phyloP scores from a whole-genome alignment of 176 grass and related monocot genomes.

The Carex cristatella region DNA sequence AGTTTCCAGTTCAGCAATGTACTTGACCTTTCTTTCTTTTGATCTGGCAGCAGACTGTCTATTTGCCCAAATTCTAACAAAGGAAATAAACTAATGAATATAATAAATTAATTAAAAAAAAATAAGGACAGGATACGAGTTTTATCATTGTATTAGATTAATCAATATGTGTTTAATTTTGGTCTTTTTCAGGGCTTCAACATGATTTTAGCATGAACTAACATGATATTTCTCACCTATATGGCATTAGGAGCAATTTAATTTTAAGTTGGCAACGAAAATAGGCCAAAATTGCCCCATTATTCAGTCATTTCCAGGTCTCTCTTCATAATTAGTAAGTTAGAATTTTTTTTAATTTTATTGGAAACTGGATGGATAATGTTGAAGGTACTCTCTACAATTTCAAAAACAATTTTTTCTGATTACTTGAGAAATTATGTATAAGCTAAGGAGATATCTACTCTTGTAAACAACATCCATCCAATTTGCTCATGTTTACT shows the following conservation, averaged over 20 bases:
- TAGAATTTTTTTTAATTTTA: too few relatives aligned
- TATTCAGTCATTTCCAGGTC: not conserved
- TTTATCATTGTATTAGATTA: not conserved
- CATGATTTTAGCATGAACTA: too few relatives aligned
- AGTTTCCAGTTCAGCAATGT: constrained; percentile 63
- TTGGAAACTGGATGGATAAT: not conserved
- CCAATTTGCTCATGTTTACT: not conserved
- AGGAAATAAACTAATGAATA: not conserved
- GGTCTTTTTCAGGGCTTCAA: too few relatives aligned
- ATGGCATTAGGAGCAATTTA: too few relatives aligned
- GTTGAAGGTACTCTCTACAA: not conserved
- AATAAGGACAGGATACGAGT: not conserved
- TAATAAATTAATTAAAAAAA: not conserved
- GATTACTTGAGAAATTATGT: not conserved
- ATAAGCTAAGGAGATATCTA: not conserved
- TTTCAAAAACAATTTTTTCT: not conserved
- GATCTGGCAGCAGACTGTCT: constrained; percentile 81
- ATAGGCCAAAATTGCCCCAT: not conserved
- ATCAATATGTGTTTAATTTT: too few relatives aligned
- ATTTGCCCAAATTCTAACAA: constrained; percentile 71
- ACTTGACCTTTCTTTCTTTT: constrained; percentile 78
- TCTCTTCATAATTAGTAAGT: not conserved
- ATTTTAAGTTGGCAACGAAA: too few relatives aligned
- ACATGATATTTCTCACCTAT: too few relatives aligned
- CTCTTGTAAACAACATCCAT: too few relatives aligned